Percentiles rank a stretch among this genome's conserved stretches.
phyloP scores from a whole-genome alignment of 139 green algal genomes.

The Closterium sp. region DNA sequence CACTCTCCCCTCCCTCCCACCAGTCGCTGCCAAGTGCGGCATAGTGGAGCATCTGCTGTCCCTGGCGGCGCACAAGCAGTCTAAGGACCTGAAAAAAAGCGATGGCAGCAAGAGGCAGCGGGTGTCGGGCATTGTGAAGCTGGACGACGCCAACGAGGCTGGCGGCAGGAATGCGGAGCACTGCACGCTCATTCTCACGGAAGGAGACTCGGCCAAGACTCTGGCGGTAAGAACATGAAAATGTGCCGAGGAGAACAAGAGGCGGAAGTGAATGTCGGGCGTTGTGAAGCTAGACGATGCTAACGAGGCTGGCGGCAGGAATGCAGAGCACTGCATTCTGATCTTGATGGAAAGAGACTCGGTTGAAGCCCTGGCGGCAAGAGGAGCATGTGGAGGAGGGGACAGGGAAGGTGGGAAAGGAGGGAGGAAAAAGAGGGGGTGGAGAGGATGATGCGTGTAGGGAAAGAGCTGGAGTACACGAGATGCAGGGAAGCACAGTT shows the following conservation, averaged over 20 bases:
- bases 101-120: constrained; percentile 86
- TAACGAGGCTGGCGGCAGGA: constrained; percentile 88
- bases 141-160: constrained; percentile 97
- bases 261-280: constrained; percentile 67
- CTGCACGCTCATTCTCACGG: constrained; percentile 99
- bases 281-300: constrained; percentile 97
- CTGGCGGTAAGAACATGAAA: constrained; percentile 85
- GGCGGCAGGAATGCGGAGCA: constrained; percentile 75
- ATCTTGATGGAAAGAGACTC: constrained; percentile 99
- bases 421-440: constrained; percentile 24
- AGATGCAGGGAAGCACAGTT: too few species aligned
- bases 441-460: too few species aligned
- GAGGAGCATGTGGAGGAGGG: constrained; percentile 73
- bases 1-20: not conserved
- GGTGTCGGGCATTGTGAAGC: constrained; percentile 87
- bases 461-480: too few species aligned
- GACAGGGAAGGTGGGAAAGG: constrained; percentile 96
- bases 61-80: constrained; percentile 84
- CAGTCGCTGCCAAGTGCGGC: constrained; percentile 57
- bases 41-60: constrained; percentile 87
- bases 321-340: constrained; percentile 88
- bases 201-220: constrained; percentile 96
- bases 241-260: constrained; percentile 94
- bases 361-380: constrained; percentile 88
- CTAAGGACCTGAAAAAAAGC: constrained; percentile 95